These are phyloP conservation scores for Setaria viridis DNA, from an alignment of 202 grass and related monocot species.

Conservation along the genomic window DNA sequence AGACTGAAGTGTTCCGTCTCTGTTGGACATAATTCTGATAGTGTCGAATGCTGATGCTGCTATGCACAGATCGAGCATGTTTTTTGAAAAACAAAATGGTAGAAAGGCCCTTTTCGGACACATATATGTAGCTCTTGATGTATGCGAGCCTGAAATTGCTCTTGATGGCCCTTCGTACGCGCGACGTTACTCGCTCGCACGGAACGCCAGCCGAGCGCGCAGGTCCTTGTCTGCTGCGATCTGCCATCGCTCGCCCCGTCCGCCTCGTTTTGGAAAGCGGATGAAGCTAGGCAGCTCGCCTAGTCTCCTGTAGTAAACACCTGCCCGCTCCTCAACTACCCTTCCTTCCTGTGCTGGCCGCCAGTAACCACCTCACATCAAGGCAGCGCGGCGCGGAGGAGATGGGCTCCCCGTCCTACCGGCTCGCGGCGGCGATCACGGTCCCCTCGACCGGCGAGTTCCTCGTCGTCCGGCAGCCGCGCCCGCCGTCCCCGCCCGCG, in stretches of 20 bases:
- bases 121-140: not conserved
- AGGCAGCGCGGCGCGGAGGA: not conserved
- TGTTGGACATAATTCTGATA: not conserved
- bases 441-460: constrained; percentile 61
- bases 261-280: not conserved
- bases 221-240: not conserved
- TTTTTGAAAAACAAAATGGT: not conserved
- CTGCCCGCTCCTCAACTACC: not conserved
- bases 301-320: not conserved
- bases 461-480: constrained; percentile 59
- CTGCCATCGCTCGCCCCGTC: not conserved
- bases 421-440: constrained; percentile 70
- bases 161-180: not conserved
- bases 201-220: not conserved
- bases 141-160: not conserved
- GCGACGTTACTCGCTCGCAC: not conserved
- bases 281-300: constrained; percentile 15
- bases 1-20: not conserved
- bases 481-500: constrained; percentile 46
- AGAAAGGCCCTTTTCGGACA: not conserved
- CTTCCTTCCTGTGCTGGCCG: not conserved
- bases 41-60: not conserved
- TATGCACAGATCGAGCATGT: not conserved
- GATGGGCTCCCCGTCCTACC: constrained; percentile 47
- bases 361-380: not conserved